A percentile compares a stretch with the other conserved stretches of the same genome.
Evolutionary conservation across 257 asterid species (phyloP).

Genomic region (Lavandula angustifolia): DNA sequence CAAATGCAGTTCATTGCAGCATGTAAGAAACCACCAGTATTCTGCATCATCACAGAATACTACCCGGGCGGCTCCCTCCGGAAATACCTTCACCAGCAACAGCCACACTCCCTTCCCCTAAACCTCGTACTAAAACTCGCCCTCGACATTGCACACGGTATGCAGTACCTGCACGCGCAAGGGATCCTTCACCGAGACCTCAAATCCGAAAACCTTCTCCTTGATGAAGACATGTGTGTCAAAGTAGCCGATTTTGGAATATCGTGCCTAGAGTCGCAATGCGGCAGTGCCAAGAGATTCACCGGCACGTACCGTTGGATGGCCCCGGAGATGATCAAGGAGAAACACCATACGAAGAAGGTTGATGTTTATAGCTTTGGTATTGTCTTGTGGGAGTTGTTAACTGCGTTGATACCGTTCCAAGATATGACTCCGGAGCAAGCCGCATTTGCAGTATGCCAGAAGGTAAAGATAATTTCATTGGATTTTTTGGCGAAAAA

Average conservation of each 20-base stretch:
- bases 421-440: constrained; percentile 96
- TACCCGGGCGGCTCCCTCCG: constrained; percentile 89
- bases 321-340: constrained; percentile 99
- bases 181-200: constrained; percentile 97
- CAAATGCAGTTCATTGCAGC: constrained; percentile 84
- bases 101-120: constrained; percentile 79
- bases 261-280: constrained; percentile 89
- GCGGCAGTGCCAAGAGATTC: constrained; percentile 92
- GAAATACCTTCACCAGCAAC: constrained; percentile 92
- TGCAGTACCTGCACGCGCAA: constrained; percentile 86
- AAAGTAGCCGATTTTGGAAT: constrained; percentile 96
- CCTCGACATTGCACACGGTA: constrained; percentile 86
- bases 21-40: constrained; percentile 91
- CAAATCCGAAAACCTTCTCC: constrained; percentile 87
- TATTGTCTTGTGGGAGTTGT: constrained; percentile 89
- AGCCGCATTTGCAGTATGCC: constrained; percentile 98
- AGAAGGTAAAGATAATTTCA: constrained; percentile 57
- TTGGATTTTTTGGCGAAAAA: too few species aligned
- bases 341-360: constrained; percentile 86
- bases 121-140: constrained; percentile 69
- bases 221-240: constrained; percentile 82
- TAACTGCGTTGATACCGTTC: constrained; percentile 87
- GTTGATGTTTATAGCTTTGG: constrained; percentile 94
- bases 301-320: constrained; percentile 98
- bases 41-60: constrained; percentile 91